Base-by-base conservation (phyloP, 139 green algal species). In the Trebouxia sp. region DNA sequence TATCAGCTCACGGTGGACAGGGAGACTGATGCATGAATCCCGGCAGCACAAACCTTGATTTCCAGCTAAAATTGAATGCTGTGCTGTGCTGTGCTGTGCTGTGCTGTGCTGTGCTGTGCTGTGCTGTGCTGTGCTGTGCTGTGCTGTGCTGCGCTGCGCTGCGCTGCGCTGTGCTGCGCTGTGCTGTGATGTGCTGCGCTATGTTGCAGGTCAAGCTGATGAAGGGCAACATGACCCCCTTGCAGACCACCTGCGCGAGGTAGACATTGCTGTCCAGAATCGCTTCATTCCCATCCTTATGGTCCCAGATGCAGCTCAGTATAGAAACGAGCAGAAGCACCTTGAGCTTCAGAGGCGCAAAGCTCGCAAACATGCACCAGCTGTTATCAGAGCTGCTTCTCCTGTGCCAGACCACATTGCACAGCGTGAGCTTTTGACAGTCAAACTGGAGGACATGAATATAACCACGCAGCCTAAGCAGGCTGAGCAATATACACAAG, bases 261-360 rank as follows among this genome's bases (percentile, higher is more conserved):
- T 35, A 5, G 5, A 17, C 28, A 35, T 45, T 8, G 62, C 62
- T 30, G 62, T 72, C 12, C 37, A 42, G 11, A 72, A 72, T 17
- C 62, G 62, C 32, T 72, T 72, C 35, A 72, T 45, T 45, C 62
- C 62, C 62, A 72, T 72, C 9, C 37, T 72, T 35, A 72, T 72
- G 62, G 62, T 72, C 6, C 62, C 62, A 28, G 62, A 72, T 9
- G 62, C 62, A 72, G 62, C 62, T 6, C 62, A 72, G 30, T 72
- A 72, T 35, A 45, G 62, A 72, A 72, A 72, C 28, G 62, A 72
- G 43, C 62, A 72, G 32, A 72, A 72, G 37, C 62, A 43, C 32
- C 4, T 42, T n/a, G 32, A 72, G 62, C 14, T 72, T 32, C 62
- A 72, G 35, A 32, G 35, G 9, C 32, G 28, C 20, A 24, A 72